A percentile compares a stretch with the other conserved stretches of the same genome.
phyloP scores from a whole-genome alignment of 176 grass and related monocot genomes.

The Aegilops umbellulata region DNA sequence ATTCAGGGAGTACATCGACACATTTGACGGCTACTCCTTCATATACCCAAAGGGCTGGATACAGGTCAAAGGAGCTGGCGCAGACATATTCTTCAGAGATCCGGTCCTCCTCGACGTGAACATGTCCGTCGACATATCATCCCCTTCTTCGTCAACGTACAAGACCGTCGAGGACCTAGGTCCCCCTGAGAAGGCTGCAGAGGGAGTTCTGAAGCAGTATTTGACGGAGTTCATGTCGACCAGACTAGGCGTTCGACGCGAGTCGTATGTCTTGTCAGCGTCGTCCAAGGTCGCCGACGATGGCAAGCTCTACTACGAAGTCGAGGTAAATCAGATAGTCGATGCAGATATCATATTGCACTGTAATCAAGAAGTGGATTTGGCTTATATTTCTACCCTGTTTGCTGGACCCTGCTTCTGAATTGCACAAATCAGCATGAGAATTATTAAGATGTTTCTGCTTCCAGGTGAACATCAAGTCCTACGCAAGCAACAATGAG shows the following conservation, averaged over 20 bases:
- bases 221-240: conserved; percentile 88
- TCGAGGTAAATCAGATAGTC: conserved; percentile 51
- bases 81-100: conserved; percentile 71
- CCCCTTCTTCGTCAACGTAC: conserved; percentile 73
- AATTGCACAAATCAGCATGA: background rate
- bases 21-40: conserved; percentile 78
- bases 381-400: background rate
- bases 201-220: conserved; percentile 73
- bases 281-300: conserved; percentile 63
- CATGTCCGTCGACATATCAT: conserved; percentile 77
- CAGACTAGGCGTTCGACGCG: conserved; percentile 61
- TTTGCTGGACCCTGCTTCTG: background rate
- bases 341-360: background rate
- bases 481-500: conserved; percentile 90
- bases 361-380: background rate
- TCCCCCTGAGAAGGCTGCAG: conserved; percentile 56
- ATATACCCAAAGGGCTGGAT: conserved; percentile 81
- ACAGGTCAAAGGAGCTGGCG: conserved; percentile 67
- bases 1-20: conserved; percentile 78
- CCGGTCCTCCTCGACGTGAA: conserved; percentile 74
- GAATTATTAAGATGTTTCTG: background rate
- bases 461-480: conserved; percentile 92
- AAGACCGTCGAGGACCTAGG: conserved; percentile 57
- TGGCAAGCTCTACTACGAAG: conserved; percentile 86
- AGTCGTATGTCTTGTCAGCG: conserved; percentile 74